Evolutionary conservation across 176 grass and related monocot genomes (phyloP), one percentile per base, ranked within the genome.

Genomic region (Metroxylon sagu): DNA sequence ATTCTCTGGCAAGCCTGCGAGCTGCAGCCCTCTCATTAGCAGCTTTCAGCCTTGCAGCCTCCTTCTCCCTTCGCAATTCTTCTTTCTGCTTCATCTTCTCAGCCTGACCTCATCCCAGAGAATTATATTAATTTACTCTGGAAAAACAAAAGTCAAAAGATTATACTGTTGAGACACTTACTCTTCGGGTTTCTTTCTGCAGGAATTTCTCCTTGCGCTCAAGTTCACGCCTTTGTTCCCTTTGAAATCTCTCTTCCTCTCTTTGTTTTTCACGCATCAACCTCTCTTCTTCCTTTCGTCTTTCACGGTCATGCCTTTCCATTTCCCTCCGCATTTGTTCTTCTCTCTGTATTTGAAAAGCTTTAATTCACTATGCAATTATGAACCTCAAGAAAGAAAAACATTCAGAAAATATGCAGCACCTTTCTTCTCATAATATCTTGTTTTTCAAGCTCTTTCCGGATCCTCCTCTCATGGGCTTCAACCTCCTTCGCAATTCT

Each of bases 341-440:
- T 54, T 92, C 87, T 80, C 81, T 92, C 93, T 98, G 67, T 57
- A 67, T 29, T 61, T 52, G 65, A 14, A 35, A 68, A 66, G 65
- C 56, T 50, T 26, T 25, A 72, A 15, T 18, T 17, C 29, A 77
- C 4, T 18, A 48, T 17, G 57, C 35, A 43, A 10, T 43, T 43
- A 43, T 43, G 35, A 54, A 1, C 19, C 16, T 15, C 25, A 29
- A 28, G 21, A 14, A 64, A 4, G 19, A 62, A 7, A 43, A 43
- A 43, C 8, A 43, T 43, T 43, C 8, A 43, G 35, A 43, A 80
- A 70, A 49, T n/a, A 78, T 74, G 26, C 7, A 68, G 55, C 26
- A 97, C 93, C 93, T 98, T 98, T 92, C 67, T 77, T 52, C 86
- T 92, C 78, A 98, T 69, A 54, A 91, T 57, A 71, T 98, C 84